phyloP scores from a whole-genome alignment of 1,139 yeast genomes.

The Geotrichum reessii region DNA sequence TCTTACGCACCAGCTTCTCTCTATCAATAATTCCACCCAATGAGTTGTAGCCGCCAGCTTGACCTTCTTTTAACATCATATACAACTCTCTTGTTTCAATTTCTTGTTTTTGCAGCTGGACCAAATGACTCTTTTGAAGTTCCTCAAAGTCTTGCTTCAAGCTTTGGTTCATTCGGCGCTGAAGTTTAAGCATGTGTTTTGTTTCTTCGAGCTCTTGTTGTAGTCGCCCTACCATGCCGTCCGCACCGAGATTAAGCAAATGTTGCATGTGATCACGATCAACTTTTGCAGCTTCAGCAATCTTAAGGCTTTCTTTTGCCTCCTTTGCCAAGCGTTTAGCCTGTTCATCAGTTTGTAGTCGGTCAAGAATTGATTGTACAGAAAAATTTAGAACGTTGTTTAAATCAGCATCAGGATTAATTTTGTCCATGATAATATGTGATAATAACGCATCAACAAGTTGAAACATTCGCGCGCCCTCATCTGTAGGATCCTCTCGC shows the following conservation, averaged over 20 bases:
- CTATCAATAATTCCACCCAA: constrained; percentile 33
- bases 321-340: constrained; percentile 76
- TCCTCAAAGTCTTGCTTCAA: constrained; percentile 65
- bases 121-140: constrained; percentile 56
- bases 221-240: constrained; percentile 71
- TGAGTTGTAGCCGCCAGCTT: constrained; percentile 37
- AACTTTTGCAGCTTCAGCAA: constrained; percentile 75
- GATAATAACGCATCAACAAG: constrained; percentile 79
- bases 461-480: constrained; percentile 67
- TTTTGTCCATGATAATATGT: constrained; percentile 58
- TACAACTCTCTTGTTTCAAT: constrained; percentile 81
- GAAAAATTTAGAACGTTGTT: constrained; percentile 78
- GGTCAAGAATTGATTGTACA: constrained; percentile 67
- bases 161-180: constrained; percentile 61
- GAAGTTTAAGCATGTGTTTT: constrained; percentile 59
- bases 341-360: constrained; percentile 83
- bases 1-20: constrained; percentile 39
- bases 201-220: constrained; percentile 69
- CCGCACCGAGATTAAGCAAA: constrained; percentile 74
- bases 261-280: constrained; percentile 75
- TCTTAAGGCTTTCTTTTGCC: constrained; percentile 58
- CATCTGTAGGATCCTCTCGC: constrained; percentile 45
- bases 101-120: constrained; percentile 82
- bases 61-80: constrained; percentile 48
- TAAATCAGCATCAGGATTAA: constrained; percentile 53